Base-by-base conservation (phyloP, 2,329 filamentous ascomycete species). In the Aspergillus awamori region DNA sequence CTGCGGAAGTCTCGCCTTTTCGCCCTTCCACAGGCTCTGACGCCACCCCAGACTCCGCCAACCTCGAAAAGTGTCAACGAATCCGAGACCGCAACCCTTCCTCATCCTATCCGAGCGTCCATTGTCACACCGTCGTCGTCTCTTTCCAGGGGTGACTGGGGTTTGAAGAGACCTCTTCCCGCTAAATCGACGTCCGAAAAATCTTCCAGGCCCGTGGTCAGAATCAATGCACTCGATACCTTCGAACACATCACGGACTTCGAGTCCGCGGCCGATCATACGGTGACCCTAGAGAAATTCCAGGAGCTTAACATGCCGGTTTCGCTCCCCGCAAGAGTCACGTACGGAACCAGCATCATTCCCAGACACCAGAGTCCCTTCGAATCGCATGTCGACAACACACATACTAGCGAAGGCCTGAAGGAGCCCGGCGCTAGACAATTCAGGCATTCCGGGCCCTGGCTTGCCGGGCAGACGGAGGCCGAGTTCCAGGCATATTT, bases 241-340 rank as follows among this genome's bases (percentile, higher is more conserved):
- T 85, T 88, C 68, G 93, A 97, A 77, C 90, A 93, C 74, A 84
- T 97, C 67, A 97, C 93, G 72, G 93, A 97, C 72, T 98, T 93
- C 77, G 84, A 87, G 65, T 93, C 91, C 39, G 90, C 93, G 0
- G 86, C 89, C 59, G 92, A 97, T 75, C 92, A 96, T 77, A 86
- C 88, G 55, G 80, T 92, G 67, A 93, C 92, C 7, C 81, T 96
- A 59, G 83, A 87, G 72, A 98, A 97, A 81, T 97, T 90, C 80
- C 89, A 92, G 74, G 91, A 96, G 75, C 82, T 97, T 74, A 84
- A 86, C 61, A 79, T 97, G 57, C 87, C 91, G 5, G 80, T 97
- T 62, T 84, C 88, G 17, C 81, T 86, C 26, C 74, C 74, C 26
- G 67, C 70, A 13, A 75, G 71, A 59, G 66, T 72, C 60, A 72